A percentile compares a stretch with the other conserved stretches of the same genome.
Conservation (phyloP, 441 rosid species). For the Corymbia citriodora region DNA sequence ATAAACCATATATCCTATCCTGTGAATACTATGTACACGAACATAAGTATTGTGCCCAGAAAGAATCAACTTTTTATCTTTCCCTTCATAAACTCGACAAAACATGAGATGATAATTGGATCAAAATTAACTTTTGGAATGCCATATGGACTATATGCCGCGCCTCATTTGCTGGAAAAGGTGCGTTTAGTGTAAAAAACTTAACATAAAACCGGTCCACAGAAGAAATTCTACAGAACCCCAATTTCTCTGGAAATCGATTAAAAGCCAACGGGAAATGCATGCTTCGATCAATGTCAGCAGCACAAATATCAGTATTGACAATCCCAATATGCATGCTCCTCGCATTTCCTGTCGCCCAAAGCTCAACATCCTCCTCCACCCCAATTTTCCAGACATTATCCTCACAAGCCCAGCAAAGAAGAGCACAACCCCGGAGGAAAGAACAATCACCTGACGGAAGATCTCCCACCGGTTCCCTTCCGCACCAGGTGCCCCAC, state of each 20-base stretch:
- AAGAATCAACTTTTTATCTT: background rate
- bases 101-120: background rate
- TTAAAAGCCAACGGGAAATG: background rate
- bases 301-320: background rate
- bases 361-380: background rate
- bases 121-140: background rate
- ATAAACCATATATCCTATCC: background rate
- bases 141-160: background rate
- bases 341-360: background rate
- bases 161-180: background rate
- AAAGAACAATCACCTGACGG: slow-evolving; percentile 58
- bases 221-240: background rate
- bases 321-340: background rate
- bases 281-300: background rate
- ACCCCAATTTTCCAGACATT: background rate
- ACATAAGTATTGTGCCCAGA: background rate
- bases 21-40: background rate
- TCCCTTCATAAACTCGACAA: background rate
- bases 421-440: background rate
- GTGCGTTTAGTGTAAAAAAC: background rate
- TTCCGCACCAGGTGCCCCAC: slow-evolving; percentile 85
- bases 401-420: background rate
- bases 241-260: background rate
- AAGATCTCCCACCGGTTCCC: slow-evolving; percentile 99
- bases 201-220: background rate